Conservation (phyloP, 306 rosid genomes). For the Cicer bijugum region DNA sequence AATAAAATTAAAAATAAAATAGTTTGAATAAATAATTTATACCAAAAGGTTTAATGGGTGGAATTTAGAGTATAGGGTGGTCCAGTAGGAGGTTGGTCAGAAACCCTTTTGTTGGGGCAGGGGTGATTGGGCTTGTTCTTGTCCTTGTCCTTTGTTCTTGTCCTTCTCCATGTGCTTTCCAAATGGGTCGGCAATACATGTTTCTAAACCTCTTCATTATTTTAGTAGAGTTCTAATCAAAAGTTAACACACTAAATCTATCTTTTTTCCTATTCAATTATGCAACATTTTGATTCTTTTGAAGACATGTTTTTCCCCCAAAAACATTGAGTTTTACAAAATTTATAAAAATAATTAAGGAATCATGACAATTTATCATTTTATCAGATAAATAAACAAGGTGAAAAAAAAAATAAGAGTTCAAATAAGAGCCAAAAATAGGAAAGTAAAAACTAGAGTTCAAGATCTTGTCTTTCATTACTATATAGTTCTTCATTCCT, state of each 20-base stretch:
- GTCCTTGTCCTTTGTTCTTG: constrained; percentile 29
- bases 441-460: background rate
- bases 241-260: too few relatives aligned
- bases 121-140: constrained; percentile 38
- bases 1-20: too few relatives aligned
- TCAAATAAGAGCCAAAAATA: background rate
- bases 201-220: constrained; percentile 17
- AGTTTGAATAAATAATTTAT: too few relatives aligned
- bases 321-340: background rate
- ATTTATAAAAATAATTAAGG: background rate
- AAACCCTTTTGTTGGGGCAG: constrained; percentile 31
- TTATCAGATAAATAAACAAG: background rate
- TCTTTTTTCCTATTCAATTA: too few relatives aligned
- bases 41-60: background rate
- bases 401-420: background rate
- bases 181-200: constrained; percentile 48
- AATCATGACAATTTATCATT: background rate
- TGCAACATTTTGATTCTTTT: background rate
- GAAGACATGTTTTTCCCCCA: background rate
- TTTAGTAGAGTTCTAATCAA: background rate
- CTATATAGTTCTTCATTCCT: constrained; percentile 23
- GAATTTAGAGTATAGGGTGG: constrained; percentile 51
- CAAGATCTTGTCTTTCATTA: constrained; percentile 30
- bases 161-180: constrained; percentile 66
- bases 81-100: constrained; percentile 68